Evolutionary conservation across 2,329 filamentous ascomycete genomes (phyloP).

Genomic region (Nothophaeocryptopus gaeumannii): DNA sequence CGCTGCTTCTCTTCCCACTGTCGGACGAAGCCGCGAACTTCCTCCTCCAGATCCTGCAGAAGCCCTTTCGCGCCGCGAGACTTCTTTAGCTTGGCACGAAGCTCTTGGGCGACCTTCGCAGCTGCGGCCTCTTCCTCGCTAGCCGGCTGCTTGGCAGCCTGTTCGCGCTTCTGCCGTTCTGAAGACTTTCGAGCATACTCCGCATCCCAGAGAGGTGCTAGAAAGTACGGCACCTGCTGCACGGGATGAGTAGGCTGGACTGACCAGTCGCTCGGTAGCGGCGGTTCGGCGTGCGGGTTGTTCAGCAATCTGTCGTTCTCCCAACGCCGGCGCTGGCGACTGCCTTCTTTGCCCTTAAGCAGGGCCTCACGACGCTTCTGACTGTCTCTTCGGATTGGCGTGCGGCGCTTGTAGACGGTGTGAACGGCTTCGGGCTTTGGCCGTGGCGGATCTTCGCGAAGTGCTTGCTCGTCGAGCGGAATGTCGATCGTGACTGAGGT

Average conservation of each 20-base stretch:
- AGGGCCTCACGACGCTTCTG: conserved; percentile 68
- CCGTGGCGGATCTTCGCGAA: conserved; percentile 27
- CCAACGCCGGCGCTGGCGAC: conserved; percentile 80
- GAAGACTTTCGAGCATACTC: conserved; percentile 37
- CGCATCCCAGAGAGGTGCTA: conserved; percentile 81
- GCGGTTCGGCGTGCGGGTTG: conserved; percentile 83
- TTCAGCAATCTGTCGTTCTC: conserved; percentile 89
- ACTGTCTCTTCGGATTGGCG: conserved; percentile 59
- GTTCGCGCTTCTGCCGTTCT: conserved; percentile 39
- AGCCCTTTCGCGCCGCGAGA: conserved; percentile 73
- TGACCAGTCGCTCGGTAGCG: conserved; percentile 77
- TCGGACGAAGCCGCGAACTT: conserved; percentile 71
- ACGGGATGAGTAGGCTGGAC: conserved; percentile 77
- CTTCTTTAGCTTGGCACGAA: conserved; percentile 78
- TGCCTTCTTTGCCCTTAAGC: conserved; percentile 87
- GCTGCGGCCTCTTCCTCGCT: conserved; percentile 45
- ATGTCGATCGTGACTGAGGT: conserved; percentile 67
- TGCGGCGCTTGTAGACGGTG: conserved; percentile 50
- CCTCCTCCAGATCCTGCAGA: conserved; percentile 79
- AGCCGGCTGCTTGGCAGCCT: conserved; percentile 50
- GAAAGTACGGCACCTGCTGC: conserved; percentile 78
- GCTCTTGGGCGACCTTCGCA: conserved; percentile 68
- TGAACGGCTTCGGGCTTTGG: conserved; percentile 26
- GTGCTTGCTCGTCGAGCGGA: conserved; percentile 62
- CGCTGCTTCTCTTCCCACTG: conserved; percentile 55